These are phyloP conservation scores for Penicillium angulare DNA, from an alignment of 495 filamentous ascomycete species.

Conservation along the genomic window DNA sequence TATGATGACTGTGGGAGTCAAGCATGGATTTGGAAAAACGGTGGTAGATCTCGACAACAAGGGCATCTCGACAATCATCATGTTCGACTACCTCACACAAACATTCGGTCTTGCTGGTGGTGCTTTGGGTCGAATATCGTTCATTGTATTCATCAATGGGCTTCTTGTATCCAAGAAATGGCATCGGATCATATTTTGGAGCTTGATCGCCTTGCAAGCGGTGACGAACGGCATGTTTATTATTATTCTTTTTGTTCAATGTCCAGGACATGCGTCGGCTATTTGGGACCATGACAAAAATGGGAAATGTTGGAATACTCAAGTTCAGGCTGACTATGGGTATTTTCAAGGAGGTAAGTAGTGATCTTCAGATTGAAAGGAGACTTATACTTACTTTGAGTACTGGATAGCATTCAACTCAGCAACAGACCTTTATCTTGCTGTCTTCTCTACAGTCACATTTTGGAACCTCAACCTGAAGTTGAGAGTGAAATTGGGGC, in stretches of 20 bases:
- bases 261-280: conserved; percentile 30
- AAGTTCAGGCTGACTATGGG: conserved; percentile 38
- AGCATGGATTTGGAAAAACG: conserved; percentile 23
- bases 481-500: conserved; percentile 43
- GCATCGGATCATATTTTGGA: conserved; percentile 35
- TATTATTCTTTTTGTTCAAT: conserved; percentile 40
- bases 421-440: conserved; percentile 48
- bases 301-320: conserved; percentile 30
- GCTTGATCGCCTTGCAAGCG: conserved; percentile 23
- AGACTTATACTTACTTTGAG: neutral
- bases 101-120: conserved; percentile 24
- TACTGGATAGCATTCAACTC: conserved; percentile 37
- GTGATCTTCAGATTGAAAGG: neutral
- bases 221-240: conserved; percentile 28
- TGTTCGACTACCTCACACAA: conserved; percentile 28
- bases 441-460: conserved; percentile 44
- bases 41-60: conserved; percentile 5
- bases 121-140: conserved; percentile 32
- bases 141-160: conserved; percentile 37
- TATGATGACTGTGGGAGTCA: conserved; percentile 21
- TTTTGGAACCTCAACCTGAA: conserved; percentile 46
- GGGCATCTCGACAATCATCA: conserved; percentile 17
- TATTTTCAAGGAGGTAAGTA: conserved; percentile 40
- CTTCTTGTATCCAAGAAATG: conserved; percentile 32
- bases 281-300: conserved; percentile 39